Conservation (phyloP, 129 eudicot species). For the Centella asiatica region DNA sequence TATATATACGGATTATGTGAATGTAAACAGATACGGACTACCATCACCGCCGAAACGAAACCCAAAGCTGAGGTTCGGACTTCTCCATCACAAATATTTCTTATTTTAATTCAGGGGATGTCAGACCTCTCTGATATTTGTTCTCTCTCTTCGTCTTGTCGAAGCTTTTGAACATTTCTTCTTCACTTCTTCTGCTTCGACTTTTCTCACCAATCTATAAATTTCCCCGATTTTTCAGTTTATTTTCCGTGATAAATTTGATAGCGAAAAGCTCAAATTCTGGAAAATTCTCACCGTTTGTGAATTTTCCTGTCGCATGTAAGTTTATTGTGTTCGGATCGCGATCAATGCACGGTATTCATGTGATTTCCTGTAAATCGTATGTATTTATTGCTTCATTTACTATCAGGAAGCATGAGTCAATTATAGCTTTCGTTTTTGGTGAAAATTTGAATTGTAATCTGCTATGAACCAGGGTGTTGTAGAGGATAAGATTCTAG, state of each 20-base stretch:
- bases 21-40: too few relatives aligned
- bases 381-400: not conserved
- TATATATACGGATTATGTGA: too few relatives aligned
- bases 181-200: not conserved
- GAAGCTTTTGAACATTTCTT: not conserved
- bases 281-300: not conserved
- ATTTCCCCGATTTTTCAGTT: not conserved
- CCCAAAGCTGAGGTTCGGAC: not conserved
- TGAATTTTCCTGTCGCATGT: not conserved
- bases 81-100: not conserved
- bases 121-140: conserved; percentile 6
- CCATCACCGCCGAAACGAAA: not conserved
- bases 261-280: not conserved
- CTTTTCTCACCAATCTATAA: not conserved
- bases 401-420: not conserved
- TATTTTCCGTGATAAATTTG: not conserved
- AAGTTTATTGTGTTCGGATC: conserved; percentile 6
- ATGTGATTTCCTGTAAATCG: not conserved
- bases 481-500: too few relatives aligned
- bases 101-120: not conserved
- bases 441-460: not conserved
- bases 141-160: not conserved
- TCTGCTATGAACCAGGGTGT: not conserved
- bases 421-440: not conserved
- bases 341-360: not conserved